A percentile compares a stretch with the other conserved stretches of the same genome.
Conservation (phyloP, 352 stramenopile species). For the Stephanocyclus meneghinianus region DNA sequence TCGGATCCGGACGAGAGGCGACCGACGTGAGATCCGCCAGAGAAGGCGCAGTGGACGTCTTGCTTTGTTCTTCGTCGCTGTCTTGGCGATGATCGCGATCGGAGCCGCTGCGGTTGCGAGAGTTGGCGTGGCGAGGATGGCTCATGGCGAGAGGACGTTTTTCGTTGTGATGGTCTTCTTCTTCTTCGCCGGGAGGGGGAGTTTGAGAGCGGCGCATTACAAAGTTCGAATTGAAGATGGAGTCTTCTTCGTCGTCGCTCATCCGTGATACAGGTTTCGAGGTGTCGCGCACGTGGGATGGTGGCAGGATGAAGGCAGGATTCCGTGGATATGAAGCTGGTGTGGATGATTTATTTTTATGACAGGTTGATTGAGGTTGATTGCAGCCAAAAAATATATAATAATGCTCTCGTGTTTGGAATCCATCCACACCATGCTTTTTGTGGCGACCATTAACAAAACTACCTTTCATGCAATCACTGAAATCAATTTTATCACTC, state of each 20-base stretch:
- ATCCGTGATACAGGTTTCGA: background rate
- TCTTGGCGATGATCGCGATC: background rate
- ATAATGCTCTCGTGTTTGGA: too few species aligned
- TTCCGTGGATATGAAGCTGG: too few species aligned
- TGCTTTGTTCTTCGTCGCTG: slow-evolving; percentile 3
- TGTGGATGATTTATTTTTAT: too few species aligned
- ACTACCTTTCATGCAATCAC: too few species aligned
- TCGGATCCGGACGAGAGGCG: background rate
- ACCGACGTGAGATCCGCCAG: background rate
- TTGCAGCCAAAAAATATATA: too few species aligned
- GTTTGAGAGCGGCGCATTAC: slow-evolving; percentile 12
- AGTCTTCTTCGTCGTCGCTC: slow-evolving; percentile 25
- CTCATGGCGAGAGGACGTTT: too few species aligned
- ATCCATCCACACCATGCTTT: too few species aligned
- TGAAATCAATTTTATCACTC: too few species aligned
- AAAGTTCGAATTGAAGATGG: slow-evolving; percentile 18
- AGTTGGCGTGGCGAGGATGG: background rate
- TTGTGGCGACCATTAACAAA: too few species aligned
- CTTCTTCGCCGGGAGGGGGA: background rate
- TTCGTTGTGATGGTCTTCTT: background rate
- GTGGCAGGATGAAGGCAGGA: too few species aligned
- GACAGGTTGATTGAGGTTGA: too few species aligned
- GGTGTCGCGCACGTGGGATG: too few species aligned
- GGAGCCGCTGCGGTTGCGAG: background rate
- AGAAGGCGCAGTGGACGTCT: background rate